phyloP scores from a whole-genome alignment of 352 stramenopile species.

The Pythium oligandrum region DNA sequence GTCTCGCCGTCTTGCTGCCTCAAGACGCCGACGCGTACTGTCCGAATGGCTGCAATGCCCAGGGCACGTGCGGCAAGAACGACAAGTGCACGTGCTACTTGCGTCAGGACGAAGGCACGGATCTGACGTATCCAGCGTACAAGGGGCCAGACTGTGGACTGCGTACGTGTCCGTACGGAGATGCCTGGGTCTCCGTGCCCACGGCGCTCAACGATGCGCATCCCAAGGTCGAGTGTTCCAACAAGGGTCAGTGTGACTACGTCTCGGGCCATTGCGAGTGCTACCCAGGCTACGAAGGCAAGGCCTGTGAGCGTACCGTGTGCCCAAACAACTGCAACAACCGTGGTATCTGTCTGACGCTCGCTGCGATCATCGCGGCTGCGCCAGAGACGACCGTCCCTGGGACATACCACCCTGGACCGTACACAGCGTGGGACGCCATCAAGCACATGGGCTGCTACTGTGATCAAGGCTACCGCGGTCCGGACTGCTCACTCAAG shows the following conservation, averaged over 20 bases:
- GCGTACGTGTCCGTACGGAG: constrained; percentile 68
- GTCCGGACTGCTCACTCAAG: constrained; percentile 94
- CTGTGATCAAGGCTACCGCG: constrained; percentile 93
- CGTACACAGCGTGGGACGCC: constrained; percentile 87
- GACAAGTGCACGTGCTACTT: constrained; percentile 93
- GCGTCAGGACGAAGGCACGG: constrained; percentile 46
- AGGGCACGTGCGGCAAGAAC: constrained; percentile 83
- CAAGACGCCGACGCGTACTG: constrained; percentile 46
- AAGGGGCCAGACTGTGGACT: constrained; percentile 75
- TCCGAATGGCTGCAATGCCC: constrained; percentile 80
- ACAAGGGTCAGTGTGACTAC: constrained; percentile 91
- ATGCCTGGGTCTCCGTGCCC: constrained; percentile 58
- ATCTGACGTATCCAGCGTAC: constrained; percentile 45
- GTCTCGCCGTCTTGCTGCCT: constrained; percentile 27
- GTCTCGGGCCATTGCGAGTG: constrained; percentile 88
- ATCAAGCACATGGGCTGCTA: constrained; percentile 93
- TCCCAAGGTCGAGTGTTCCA: constrained; percentile 89
- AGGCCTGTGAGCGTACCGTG: constrained; percentile 87
- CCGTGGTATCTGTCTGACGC: constrained; percentile 91
- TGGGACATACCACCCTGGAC: neutral
- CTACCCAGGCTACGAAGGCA: constrained; percentile 87
- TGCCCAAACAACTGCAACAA: constrained; percentile 95
- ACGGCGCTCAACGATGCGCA: constrained; percentile 74
- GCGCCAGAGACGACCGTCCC: constrained; percentile 1
- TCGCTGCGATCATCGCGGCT: constrained; percentile 73